These are phyloP conservation scores for Barnettozyma salicaria DNA, from an alignment of 805 yeast species.

Conservation along the genomic window DNA sequence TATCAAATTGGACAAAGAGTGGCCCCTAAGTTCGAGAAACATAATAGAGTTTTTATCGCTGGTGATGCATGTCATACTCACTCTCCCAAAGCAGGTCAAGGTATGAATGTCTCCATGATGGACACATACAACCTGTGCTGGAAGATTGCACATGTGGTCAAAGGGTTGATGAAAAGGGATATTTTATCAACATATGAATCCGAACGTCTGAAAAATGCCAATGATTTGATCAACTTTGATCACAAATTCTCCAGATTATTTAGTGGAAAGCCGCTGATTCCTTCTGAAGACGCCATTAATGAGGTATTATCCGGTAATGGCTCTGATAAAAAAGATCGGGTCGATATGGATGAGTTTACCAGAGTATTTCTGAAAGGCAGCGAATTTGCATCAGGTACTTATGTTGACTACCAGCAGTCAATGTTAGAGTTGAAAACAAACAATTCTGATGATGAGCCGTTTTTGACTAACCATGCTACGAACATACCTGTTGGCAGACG, in stretches of 20 bases:
- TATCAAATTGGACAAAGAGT: conserved; percentile 4
- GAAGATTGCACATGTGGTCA: not conserved
- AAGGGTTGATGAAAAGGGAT: conserved; percentile 1
- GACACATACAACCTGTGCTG: not conserved
- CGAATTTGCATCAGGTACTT: conserved; percentile 3
- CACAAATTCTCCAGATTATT: not conserved
- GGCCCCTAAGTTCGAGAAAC: not conserved
- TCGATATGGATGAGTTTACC: conserved; percentile 1
- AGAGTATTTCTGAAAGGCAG: not conserved
- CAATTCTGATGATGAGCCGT: not conserved
- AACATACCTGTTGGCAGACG: conserved; percentile 3
- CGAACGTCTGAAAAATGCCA: conserved; percentile 2
- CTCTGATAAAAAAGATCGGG: too few species aligned
- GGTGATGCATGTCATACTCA: conserved; percentile 4
- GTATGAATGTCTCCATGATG: conserved; percentile 4
- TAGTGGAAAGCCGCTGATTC: conserved; percentile 1
- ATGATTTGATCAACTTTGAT: conserved; percentile 3
- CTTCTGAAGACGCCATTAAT: not conserved
- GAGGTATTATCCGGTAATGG: too few species aligned
- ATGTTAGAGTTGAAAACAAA: not conserved
- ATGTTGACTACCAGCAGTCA: conserved; percentile 1
- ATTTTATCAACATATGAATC: conserved; percentile 2
- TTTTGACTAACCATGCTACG: not conserved
- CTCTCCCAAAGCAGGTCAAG: conserved; percentile 3
- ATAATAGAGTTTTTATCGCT: conserved; percentile 1